These are phyloP conservation scores for Pneumocystis sp. DNA, from an alignment of 1,139 yeast species.

Conservation along the genomic window DNA sequence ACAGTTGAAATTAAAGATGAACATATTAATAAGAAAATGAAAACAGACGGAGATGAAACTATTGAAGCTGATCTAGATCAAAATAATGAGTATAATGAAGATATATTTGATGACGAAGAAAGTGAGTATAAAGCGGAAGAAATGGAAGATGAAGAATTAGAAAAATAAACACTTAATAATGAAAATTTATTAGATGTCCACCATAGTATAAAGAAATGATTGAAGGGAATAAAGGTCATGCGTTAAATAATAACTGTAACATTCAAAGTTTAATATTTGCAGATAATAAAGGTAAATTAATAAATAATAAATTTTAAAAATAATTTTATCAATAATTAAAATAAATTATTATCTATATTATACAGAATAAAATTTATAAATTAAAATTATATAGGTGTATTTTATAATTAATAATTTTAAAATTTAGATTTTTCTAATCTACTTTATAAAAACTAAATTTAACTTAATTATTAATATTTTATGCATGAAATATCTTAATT, in stretches of 20 bases:
- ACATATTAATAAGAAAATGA: neutral
- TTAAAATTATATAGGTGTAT: too few relatives aligned
- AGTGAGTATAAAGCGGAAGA: neutral
- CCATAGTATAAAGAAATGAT: neutral
- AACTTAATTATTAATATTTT: too few relatives aligned
- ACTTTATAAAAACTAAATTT: too few relatives aligned
- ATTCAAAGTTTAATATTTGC: neutral
- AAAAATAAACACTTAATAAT: neutral
- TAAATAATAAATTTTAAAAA: neutral
- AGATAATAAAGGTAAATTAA: neutral
- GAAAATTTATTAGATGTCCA: neutral
- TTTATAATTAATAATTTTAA: too few relatives aligned
- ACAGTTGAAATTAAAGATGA: neutral
- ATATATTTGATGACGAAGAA: neutral
- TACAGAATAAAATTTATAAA: too few relatives aligned
- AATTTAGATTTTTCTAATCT: too few relatives aligned
- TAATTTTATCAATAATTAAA: neutral
- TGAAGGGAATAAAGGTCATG: neutral
- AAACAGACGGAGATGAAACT: neutral
- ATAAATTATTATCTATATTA: neutral
- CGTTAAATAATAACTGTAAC: too few relatives aligned
- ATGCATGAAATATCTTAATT: too few relatives aligned
- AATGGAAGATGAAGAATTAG: neutral
- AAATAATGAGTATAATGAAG: neutral
- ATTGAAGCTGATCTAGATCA: neutral